Conservation (phyloP, 1,284 basidiomycete genomes). For the Malassezia vespertilionis region DNA sequence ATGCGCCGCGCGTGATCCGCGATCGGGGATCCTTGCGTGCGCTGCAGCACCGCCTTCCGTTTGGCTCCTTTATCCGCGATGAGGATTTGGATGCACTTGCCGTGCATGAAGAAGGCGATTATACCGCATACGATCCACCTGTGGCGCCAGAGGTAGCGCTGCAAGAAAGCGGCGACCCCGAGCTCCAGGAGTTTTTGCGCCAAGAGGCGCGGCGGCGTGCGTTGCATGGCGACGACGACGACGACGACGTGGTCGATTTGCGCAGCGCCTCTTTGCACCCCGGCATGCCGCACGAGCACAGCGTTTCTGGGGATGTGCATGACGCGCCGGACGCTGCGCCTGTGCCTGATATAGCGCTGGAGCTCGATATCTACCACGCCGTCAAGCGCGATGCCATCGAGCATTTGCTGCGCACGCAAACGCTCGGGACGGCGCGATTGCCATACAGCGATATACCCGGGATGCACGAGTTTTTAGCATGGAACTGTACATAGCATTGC, state of each 20-base stretch:
- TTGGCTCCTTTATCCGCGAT: slow-evolving; percentile 40
- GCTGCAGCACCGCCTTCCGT: slow-evolving; percentile 23
- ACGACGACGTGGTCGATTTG: slow-evolving; percentile 2
- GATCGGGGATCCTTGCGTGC: slow-evolving; percentile 34
- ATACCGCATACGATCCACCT: too few species aligned
- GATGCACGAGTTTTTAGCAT: neutral
- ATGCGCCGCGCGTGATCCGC: slow-evolving; percentile 28
- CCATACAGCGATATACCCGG: slow-evolving; percentile 17
- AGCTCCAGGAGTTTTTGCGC: slow-evolving; percentile 1
- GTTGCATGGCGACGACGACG: slow-evolving; percentile 2
- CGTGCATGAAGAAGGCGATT: neutral
- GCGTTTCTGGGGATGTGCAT: too few species aligned
- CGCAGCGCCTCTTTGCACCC: too few species aligned
- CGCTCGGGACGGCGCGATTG: slow-evolving; percentile 4
- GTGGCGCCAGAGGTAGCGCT: too few species aligned
- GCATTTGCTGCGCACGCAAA: slow-evolving; percentile 7
- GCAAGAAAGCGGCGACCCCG: too few species aligned
- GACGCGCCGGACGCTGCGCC: neutral
- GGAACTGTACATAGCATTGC: neutral
- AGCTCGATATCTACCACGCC: slow-evolving; percentile 17
- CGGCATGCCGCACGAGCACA: too few species aligned
- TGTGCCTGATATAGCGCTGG: slow-evolving; percentile 7
- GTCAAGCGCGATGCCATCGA: slow-evolving; percentile 19
- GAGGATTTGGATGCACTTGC: slow-evolving; percentile 22
- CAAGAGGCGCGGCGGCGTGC: slow-evolving; percentile 3